Evolutionary conservation across 1,284 basidiomycete genomes (phyloP).

Genomic region (Nidula niveotomentosa): DNA sequence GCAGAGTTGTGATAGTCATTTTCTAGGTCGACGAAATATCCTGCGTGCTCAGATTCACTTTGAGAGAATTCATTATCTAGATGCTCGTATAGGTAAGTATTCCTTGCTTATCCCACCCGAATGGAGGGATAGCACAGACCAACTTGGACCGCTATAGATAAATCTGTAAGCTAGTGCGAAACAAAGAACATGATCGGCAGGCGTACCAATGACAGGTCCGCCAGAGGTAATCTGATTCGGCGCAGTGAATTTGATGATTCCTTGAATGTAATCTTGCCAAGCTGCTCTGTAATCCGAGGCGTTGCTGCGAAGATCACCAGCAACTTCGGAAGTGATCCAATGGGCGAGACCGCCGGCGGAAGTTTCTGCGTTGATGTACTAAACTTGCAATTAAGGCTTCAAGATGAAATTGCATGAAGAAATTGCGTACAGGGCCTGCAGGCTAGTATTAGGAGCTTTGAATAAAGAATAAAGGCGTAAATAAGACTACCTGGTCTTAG

Average conservation of each 20-base stretch:
- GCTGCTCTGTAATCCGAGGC: conserved; percentile 64
- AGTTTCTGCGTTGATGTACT: conserved; percentile 81
- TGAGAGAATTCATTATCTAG: conserved; percentile 80
- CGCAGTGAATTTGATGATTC: conserved; percentile 57
- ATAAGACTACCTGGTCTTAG: conserved; percentile 53
- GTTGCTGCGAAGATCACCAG: conserved; percentile 67
- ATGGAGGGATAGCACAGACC: no score
- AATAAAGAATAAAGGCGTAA: no score
- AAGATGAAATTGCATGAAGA: no score
- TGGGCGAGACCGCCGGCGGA: conserved; percentile 79
- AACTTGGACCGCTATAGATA: no score
- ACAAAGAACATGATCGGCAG: not conserved
- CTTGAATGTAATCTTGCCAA: conserved; percentile 71
- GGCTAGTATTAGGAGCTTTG: no score
- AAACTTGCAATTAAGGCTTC: not conserved
- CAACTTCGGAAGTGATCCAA: conserved; percentile 72
- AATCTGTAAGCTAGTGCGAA: no score
- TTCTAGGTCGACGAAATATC: conserved; percentile 69
- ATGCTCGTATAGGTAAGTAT: not conserved
- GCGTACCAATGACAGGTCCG: conserved; percentile 73
- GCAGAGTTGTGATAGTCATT: conserved; percentile 49
- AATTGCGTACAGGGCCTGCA: no score
- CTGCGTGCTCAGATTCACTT: conserved; percentile 39
- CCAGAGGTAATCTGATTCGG: conserved; percentile 70
- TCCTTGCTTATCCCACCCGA: not conserved